phyloP scores from a whole-genome alignment of 306 rosid genomes.

The Morella rubra region DNA sequence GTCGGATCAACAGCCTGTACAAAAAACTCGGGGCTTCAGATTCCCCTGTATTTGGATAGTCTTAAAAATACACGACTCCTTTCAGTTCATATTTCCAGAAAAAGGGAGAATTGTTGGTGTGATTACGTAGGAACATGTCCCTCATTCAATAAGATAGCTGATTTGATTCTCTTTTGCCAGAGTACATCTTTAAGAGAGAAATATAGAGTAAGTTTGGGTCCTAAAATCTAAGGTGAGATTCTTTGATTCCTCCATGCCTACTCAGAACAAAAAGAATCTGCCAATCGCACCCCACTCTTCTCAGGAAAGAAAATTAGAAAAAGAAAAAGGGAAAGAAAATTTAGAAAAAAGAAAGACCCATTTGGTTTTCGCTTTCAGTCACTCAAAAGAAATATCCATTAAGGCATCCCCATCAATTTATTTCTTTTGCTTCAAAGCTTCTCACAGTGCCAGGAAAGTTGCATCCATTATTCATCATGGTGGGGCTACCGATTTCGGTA shows the following conservation, averaged over 20 bases:
- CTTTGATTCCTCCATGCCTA: conserved; percentile 79
- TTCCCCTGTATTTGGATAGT: conserved; percentile 49
- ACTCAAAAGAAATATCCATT: conserved; percentile 51
- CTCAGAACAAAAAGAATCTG: conserved; percentile 89
- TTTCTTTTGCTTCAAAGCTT: conserved; percentile 33
- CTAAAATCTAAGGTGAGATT: conserved; percentile 81
- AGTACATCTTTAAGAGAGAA: conserved; percentile 34
- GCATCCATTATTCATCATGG: conserved; percentile 62
- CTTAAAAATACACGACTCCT: conserved; percentile 18
- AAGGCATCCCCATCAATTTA: conserved; percentile 39
- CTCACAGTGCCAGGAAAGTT: conserved; percentile 53
- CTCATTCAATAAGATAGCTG: conserved; percentile 25
- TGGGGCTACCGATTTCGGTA: conserved; percentile 54
- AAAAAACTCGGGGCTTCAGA: conserved; percentile 43
- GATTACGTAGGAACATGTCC: conserved; percentile 35
- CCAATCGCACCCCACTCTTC: conserved; percentile 58
- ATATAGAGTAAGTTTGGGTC: conserved; percentile 44
- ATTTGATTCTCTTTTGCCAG: conserved; percentile 35
- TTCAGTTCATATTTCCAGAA: conserved; percentile 26
- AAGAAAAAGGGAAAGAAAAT: conserved; percentile 24
- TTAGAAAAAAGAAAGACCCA: conserved; percentile 30
- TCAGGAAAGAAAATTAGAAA: conserved; percentile 27
- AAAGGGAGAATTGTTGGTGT: conserved; percentile 21
- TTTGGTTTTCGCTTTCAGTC: conserved; percentile 49
- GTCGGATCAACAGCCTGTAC: conserved; percentile 36